phyloP scores from a whole-genome alignment of 2,329 filamentous ascomycete genomes.

The Aspergillus clavatus region DNA sequence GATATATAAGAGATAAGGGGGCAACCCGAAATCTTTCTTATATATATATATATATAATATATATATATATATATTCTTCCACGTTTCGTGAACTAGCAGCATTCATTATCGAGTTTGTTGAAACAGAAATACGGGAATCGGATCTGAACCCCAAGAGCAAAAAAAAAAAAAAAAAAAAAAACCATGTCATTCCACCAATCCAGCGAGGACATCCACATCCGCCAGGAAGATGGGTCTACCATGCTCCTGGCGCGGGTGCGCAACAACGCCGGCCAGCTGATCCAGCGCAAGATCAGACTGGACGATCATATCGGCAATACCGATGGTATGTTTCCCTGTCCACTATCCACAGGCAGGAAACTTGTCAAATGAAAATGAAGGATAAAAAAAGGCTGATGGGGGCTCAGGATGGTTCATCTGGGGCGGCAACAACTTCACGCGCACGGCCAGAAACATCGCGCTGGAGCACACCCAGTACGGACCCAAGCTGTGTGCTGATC shows the following conservation, averaged over 20 bases:
- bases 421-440: constrained; percentile 17
- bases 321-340: constrained; percentile 7
- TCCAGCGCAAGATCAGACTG: constrained; percentile 9
- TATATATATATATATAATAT: too few species aligned
- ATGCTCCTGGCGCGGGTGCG: constrained; percentile 9
- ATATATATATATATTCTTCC: background rate
- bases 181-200: constrained; percentile 15
- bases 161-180: background rate
- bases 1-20: too few species aligned
- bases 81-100: background rate
- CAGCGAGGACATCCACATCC: constrained; percentile 11
- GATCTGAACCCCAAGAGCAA: background rate
- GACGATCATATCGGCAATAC: constrained; percentile 17
- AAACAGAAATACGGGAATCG: too few species aligned
- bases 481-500: constrained; percentile 16
- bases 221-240: constrained; percentile 8
- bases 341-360: background rate
- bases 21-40: too few species aligned
- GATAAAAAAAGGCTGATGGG: background rate
- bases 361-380: too few species aligned
- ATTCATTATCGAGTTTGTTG: background rate
- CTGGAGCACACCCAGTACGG: constrained; percentile 12
- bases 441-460: constrained; percentile 10
- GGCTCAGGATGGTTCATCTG: constrained; percentile 18
- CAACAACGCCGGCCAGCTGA: constrained; percentile 4